Evolutionary conservation across 2,329 filamentous ascomycete genomes (phyloP).

Genomic region (Cladorrhinum sp.): DNA sequence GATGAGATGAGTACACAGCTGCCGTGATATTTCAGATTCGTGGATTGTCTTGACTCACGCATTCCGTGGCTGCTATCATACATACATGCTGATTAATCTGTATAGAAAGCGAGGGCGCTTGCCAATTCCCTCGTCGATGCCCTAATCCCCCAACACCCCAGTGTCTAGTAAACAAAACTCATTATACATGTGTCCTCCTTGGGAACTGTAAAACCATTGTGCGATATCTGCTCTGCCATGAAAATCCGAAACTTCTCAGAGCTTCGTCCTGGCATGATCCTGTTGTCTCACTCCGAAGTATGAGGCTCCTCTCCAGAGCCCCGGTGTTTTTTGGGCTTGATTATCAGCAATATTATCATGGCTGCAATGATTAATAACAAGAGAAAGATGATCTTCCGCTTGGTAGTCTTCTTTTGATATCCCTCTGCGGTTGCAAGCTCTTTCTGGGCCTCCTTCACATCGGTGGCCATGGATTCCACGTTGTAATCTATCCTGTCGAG

Average conservation of each 20-base stretch:
- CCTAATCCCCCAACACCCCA: background rate
- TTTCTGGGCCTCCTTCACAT: constrained; percentile 89
- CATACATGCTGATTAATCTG: constrained; percentile 4
- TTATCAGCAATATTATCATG: constrained; percentile 76
- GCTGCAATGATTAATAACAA: constrained; percentile 79
- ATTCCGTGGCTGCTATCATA: background rate
- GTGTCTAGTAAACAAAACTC: constrained; percentile 5
- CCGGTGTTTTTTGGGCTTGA: constrained; percentile 66
- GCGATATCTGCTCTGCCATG: background rate
- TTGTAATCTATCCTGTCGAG: constrained; percentile 97
- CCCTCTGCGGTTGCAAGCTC: constrained; percentile 84
- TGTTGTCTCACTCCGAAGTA: background rate
- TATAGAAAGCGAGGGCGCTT: constrained; percentile 1
- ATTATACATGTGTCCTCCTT: background rate
- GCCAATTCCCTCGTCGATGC: background rate
- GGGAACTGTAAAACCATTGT: background rate
- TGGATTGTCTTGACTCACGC: background rate
- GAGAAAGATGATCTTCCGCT: constrained; percentile 90
- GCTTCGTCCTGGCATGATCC: background rate
- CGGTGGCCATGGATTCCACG: constrained; percentile 88
- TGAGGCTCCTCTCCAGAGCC: constrained; percentile 21
- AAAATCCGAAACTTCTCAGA: background rate
- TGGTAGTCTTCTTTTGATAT: constrained; percentile 84
- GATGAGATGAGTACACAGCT: background rate
- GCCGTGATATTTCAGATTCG: background rate